phyloP scores from a whole-genome alignment of 352 stramenopile genomes.

The Pythium biforme region DNA sequence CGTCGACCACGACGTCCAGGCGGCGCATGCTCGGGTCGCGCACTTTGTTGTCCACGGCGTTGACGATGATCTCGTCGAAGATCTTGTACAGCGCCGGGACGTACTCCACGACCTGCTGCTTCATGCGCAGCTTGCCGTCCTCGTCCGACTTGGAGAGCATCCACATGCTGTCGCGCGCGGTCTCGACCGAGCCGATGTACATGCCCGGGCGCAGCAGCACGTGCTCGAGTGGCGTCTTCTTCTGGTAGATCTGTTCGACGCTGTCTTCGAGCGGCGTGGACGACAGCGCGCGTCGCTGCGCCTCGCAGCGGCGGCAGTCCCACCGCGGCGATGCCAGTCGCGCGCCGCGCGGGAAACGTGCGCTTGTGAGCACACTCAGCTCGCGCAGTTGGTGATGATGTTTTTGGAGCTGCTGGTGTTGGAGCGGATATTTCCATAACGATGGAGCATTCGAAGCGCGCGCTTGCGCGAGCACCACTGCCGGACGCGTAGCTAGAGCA shows the following conservation, averaged over 20 bases:
- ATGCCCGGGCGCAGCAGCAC: slow-evolving; percentile 89
- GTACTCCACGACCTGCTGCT: slow-evolving; percentile 75
- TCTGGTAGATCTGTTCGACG: slow-evolving; percentile 86
- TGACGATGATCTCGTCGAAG: slow-evolving; percentile 99
- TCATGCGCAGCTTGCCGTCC: slow-evolving; percentile 47
- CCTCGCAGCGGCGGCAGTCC: not conserved
- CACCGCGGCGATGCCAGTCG: not conserved
- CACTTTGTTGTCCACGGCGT: slow-evolving; percentile 96
- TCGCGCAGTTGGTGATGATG: no score
- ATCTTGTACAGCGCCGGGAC: slow-evolving; percentile 97
- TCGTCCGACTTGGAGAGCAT: slow-evolving; percentile 47
- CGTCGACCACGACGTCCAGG: slow-evolving; percentile 72
- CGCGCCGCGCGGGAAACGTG: not conserved
- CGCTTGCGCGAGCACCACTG: slow-evolving; percentile 10
- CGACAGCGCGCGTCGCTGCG: slow-evolving; percentile 2
- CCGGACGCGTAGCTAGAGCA: not conserved
- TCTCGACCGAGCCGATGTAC: slow-evolving; percentile 91
- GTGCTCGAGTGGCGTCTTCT: slow-evolving; percentile 89
- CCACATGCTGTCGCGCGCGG: slow-evolving; percentile 76
- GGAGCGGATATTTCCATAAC: slow-evolving; percentile 13
- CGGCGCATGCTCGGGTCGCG: slow-evolving; percentile 75
- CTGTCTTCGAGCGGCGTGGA: slow-evolving; percentile 44
- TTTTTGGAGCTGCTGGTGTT: no score
- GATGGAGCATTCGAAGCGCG: not conserved
- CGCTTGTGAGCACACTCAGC: not conserved